A percentile compares a stretch with the other conserved stretches of the same genome.
These are phyloP conservation scores for Xylaria flabelliformis DNA, from an alignment of 495 filamentous ascomycete genomes.

Conservation along the genomic window DNA sequence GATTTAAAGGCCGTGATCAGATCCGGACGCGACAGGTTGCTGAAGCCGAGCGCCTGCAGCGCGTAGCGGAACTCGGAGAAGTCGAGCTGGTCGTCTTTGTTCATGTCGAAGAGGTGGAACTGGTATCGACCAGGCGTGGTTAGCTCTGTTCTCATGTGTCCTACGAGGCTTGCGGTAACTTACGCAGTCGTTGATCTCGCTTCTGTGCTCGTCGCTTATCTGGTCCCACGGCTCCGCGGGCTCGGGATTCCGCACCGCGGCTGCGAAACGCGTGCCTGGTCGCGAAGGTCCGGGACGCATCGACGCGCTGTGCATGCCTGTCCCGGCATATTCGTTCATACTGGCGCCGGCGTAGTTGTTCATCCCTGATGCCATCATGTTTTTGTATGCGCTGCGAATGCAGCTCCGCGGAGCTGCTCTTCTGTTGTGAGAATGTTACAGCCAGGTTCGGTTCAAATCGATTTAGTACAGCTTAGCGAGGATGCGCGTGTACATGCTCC, in stretches of 20 bases:
- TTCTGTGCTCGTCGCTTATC: constrained; percentile 82
- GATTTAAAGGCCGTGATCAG: constrained; percentile 76
- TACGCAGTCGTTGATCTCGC: constrained; percentile 91
- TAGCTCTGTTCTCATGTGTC: constrained; percentile 22
- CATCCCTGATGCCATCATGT: constrained; percentile 32
- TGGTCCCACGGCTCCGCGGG: constrained; percentile 47
- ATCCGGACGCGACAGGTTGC: constrained; percentile 76
- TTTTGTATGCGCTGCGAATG: constrained; percentile 26
- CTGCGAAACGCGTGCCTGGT: constrained; percentile 38
- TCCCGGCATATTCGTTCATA: constrained; percentile 38
- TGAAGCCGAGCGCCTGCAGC: constrained; percentile 95
- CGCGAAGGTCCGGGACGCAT: constrained; percentile 37
- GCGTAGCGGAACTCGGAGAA: constrained; percentile 99
- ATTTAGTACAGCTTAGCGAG: not conserved
- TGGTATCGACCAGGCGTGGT: constrained; percentile 42
- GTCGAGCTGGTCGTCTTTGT: constrained; percentile 91
- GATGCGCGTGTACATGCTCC: not conserved
- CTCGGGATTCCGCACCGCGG: constrained; percentile 43
- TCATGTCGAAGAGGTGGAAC: constrained; percentile 97
- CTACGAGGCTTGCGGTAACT: constrained; percentile 32
- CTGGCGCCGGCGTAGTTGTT: constrained; percentile 40
- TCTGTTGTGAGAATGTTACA: constrained; percentile 17
- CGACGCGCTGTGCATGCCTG: constrained; percentile 32
- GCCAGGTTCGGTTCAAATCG: not conserved
- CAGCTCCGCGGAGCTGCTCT: constrained; percentile 15